Base-by-base conservation (phyloP, 2,329 filamentous ascomycete genomes). In the Pseudocercospora cruenta region DNA sequence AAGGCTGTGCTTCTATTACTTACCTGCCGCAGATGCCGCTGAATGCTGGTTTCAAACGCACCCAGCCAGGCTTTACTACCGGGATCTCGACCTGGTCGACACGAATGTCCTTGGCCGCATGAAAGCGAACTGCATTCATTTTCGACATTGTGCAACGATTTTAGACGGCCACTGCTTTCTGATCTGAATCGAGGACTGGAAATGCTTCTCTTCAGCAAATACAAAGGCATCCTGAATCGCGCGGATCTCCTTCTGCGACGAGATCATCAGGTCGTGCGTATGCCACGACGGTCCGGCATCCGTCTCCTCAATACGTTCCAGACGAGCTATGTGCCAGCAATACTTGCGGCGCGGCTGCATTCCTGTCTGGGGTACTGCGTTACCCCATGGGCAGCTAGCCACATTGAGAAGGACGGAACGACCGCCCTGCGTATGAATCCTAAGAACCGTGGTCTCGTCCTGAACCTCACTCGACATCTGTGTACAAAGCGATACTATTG, bases 71-170 rank as follows among this genome's bases (percentile, higher is more conserved):
- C 22, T 53, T 60, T 12, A 67, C 64, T 28, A 49, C 43, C 47
- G 68, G 71, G 31, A 70, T 60, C 14, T 65, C 64, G 45, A 72
- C 66, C 28, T 64, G 57, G 31, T 72, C 69, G 10, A 71, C 33
- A 21, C 71, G 68, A 33, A 72, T 66, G 54, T 72, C 71, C 36
- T 67, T 62, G 21, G 65, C 60, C 12, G 64, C 71, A 53, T 72
- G 70, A 43, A 72, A 72, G n/a, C 68, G 64, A 8, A 70, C 55
- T 21, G 70, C 70, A 26, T 67, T 69, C 71, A 72, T 72, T 24
- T n/a, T 57, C 14, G 28, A 28, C 58, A 61, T 61, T 21, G 49
- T 53, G 21, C 12, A 3, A 12, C 31, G 7, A 33, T 12, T 4
- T 10, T 33, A 8, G 31, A 33, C 10, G 31, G 31, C 31, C 12